Evolutionary conservation across 1,284 basidiomycete species (phyloP).

Genomic region (Somion occarium): DNA sequence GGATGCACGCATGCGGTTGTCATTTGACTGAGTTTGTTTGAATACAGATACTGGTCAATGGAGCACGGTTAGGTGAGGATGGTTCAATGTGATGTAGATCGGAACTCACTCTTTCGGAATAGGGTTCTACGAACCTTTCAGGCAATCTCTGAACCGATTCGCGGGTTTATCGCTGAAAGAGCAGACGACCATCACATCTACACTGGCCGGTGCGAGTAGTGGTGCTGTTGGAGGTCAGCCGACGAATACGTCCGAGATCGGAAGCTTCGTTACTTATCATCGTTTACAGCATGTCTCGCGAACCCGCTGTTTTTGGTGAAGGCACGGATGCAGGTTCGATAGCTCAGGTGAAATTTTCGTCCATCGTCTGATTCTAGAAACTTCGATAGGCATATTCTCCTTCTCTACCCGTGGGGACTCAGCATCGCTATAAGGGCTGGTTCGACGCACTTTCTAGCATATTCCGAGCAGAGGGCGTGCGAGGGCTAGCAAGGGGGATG

Average conservation of each 20-base stretch:
- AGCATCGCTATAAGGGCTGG: conserved; percentile 86
- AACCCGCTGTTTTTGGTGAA: conserved; percentile 97
- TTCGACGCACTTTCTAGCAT: conserved; percentile 82
- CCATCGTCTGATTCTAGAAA: background rate
- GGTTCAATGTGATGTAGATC: no score
- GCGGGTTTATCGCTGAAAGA: conserved; percentile 62
- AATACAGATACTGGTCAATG: no score
- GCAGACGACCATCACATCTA: conserved; percentile 68
- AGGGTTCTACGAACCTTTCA: conserved; percentile 96
- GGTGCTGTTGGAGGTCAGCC: conserved; percentile 83
- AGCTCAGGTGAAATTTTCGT: conserved; percentile 17
- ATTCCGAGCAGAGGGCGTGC: conserved; percentile 69
- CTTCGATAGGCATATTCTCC: conserved; percentile 78
- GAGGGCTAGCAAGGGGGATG: conserved; percentile 87
- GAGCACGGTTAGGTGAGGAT: conserved; percentile 84
- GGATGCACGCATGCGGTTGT: no score
- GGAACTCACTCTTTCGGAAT: no score
- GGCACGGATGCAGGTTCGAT: conserved; percentile 96
- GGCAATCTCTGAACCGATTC: conserved; percentile 65
- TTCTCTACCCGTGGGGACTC: conserved; percentile 88
- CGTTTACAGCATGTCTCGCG: conserved; percentile 84
- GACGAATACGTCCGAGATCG: background rate
- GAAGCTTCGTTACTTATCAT: background rate
- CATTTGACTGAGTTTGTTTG: no score
- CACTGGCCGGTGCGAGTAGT: conserved; percentile 83